Base-by-base conservation (phyloP, 2,329 filamentous ascomycete species). In the Penicillium sp. region DNA sequence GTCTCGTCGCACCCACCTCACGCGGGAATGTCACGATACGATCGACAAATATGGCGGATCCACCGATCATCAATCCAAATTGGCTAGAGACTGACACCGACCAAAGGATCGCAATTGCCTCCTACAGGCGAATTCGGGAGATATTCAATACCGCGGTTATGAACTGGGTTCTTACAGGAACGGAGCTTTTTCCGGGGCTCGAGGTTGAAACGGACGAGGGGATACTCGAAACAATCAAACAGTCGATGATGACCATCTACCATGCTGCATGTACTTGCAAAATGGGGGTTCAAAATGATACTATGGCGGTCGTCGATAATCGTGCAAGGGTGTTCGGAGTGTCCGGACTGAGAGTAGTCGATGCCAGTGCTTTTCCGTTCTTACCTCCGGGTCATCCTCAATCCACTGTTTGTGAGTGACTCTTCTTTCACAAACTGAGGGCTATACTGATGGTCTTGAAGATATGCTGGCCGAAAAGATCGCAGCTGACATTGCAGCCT, bases 1-100 rank as follows among this genome's bases (percentile, higher is more conserved):
- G 57, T 5, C 49, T 72, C 5, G 59, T 70, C 33, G 62, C 78
- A 0, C 75, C 79, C 4, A 67, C 76, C 0, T 81, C 79, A 1
- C 76, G 77, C 0, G 80, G 80, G 8, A 80, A 74, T 59, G 68
- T 82, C 5, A 79, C 74, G 0, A 74, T 82, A 31, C 53, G 46
- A 10, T 71, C 70, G 2, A 53, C 47, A 3, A 58, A 71, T 46
- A 70, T 61, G 19, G 58, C 63, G 0, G 73, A 76, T 21, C 63
- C 66, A 1, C 80, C 81, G 0, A 62, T 77, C 13, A 77, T 82
- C 56, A 71, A 81, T 58, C 77, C 79, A 1, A 79, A 79, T 59
- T 84, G 76, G 73, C 68, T 84, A 1, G 68, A 68, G 2, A 70
- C 76, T 10, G 72, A 74, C 9, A 68, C 72, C 1, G 82, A 84